Base-by-base conservation (phyloP, 106 monocot genomes). In the Narthecium ossifragum region DNA sequence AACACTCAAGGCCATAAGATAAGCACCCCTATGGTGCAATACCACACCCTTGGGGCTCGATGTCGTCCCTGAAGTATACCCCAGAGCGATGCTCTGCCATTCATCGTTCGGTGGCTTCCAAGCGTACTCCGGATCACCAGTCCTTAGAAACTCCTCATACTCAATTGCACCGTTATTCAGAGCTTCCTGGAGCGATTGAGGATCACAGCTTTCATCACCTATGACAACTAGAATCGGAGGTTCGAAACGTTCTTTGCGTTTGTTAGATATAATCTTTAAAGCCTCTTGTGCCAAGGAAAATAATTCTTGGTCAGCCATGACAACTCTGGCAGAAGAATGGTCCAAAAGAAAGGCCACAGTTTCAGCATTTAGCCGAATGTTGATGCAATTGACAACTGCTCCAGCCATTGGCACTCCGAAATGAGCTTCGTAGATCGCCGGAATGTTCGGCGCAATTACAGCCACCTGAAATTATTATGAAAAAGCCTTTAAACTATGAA, bases 361-460 rank as follows among this genome's bases (percentile, higher is more conserved):
- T 45, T 69, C 31, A 51, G 83, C 78, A 73, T 96, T 96, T 34
- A 96, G 67, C 14, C 94, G 72, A 22, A 90, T 74, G 62, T 96
- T 96, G 23, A 96, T 70, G 34, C 69, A 59, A 56, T 90, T 96
- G 32, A 86, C 57, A 23, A 86, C 90, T 15, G 94, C 83, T 52
- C 94, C 90, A 29, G 89, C 71, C 94, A 96, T 96, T 17, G 94
- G 94, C 41, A 96, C 83, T 57, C 80, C 94, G 66, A 96, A 96
- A 78, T 96, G 94, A 38, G 86, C 85, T 76, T 96, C 90, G 51
- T 86, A 96, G 4, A 84, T 43, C 31, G 90, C 90, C 28, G 94
- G 94, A 39, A 90, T 68, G 39, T 96, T 96, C 62, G 94, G 94
- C 20, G 94, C 94, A 51, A 96, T 86, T 31, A 90, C 77, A 32